Conservation (phyloP, 108 stramenopile species). For the Nitzschia sp. region DNA sequence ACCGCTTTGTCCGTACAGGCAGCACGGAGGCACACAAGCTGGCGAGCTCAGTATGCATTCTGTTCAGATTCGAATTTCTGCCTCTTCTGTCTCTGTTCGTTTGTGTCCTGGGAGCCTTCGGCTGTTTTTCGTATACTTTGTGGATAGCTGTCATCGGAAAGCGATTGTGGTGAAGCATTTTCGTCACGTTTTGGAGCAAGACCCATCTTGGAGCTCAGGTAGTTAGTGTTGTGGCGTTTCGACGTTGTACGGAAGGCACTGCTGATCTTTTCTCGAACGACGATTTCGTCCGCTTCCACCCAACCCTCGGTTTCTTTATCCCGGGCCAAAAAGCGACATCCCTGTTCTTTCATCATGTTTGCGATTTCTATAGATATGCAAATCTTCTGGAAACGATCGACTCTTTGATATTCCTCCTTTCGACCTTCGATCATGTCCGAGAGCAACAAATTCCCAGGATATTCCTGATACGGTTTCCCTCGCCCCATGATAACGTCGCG, state of each 20-base stretch:
- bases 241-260: conserved; percentile 7
- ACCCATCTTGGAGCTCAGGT: too few relatives aligned
- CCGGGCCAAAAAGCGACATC: conserved; percentile 5
- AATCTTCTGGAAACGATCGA: conserved; percentile 10
- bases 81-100: too few relatives aligned
- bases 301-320: conserved; percentile 6
- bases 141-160: too few relatives aligned
- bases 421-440: neutral
- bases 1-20: too few relatives aligned
- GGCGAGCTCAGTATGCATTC: too few relatives aligned
- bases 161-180: too few relatives aligned
- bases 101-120: neutral
- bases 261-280: conserved; percentile 7
- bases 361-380: conserved; percentile 10
- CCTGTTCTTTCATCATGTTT: neutral
- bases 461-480: conserved; percentile 11
- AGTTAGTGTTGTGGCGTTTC: neutral
- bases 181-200: too few relatives aligned
- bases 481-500: conserved; percentile 8
- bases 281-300: neutral
- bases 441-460: conserved; percentile 2
- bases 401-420: neutral
- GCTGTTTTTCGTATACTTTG: too few relatives aligned
- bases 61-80: too few relatives aligned
- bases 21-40: too few relatives aligned